Percentiles rank a stretch among this genome's conserved stretches.
phyloP scores from a whole-genome alignment of 495 filamentous ascomycete genomes.

The Beverwykella pulmonaria region DNA sequence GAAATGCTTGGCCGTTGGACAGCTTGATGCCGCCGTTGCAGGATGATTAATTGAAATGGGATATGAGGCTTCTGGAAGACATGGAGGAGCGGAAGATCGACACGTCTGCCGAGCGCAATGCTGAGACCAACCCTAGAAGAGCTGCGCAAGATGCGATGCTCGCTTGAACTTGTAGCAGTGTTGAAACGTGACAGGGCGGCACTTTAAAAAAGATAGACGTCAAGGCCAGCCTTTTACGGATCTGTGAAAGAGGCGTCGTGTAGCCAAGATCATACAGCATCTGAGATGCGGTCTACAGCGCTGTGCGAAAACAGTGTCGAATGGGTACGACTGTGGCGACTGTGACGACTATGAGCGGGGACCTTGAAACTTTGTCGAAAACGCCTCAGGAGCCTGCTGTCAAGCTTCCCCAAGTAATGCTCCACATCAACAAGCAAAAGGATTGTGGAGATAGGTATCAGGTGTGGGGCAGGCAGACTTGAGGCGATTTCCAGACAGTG shows the following conservation, averaged over 20 bases:
- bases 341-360: too few species aligned
- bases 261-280: too few species aligned
- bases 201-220: background rate
- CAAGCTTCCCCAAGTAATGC: background rate
- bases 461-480: background rate
- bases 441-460: too few species aligned
- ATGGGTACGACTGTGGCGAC: too few species aligned
- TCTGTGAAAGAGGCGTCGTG: too few species aligned
- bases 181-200: background rate
- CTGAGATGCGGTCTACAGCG: too few species aligned
- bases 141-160: too few species aligned
- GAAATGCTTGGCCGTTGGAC: background rate
- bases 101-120: slow-evolving; percentile 12
- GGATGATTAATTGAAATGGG: background rate
- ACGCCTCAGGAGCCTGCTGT: background rate
- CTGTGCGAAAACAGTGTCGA: background rate
- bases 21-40: background rate
- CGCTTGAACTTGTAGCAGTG: background rate
- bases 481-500: background rate
- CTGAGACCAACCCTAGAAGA: slow-evolving; percentile 13
- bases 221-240: background rate
- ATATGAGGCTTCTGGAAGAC: slow-evolving; percentile 13
- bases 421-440: background rate
- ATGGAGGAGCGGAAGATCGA: slow-evolving; percentile 2
- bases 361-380: background rate